These are phyloP conservation scores for Paramecium sexaurelia DNA, from an alignment of 73 alveolate genomes.

Conservation along the genomic window DNA sequence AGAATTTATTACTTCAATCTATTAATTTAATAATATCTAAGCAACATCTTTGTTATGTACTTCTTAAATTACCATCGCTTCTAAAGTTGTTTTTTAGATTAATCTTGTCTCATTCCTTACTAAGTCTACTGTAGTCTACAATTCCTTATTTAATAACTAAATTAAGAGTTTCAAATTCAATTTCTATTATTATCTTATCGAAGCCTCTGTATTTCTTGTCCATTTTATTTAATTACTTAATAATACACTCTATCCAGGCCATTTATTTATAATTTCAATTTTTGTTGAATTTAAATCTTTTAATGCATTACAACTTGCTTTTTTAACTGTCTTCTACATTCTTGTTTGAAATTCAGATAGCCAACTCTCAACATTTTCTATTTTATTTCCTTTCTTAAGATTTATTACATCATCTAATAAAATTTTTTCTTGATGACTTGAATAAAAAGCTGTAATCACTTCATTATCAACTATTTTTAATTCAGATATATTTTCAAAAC, in stretches of 20 bases:
- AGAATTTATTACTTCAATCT: constrained; percentile 59
- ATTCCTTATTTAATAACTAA: constrained; percentile 17
- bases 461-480: constrained; percentile 83
- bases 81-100: constrained; percentile 74
- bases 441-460: constrained; percentile 87
- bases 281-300: neutral
- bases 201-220: constrained; percentile 53
- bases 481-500: constrained; percentile 93
- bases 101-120: constrained; percentile 73
- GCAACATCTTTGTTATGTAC: constrained; percentile 86
- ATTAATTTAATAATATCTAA: constrained; percentile 64
- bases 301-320: constrained; percentile 72
- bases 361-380: constrained; percentile 97
- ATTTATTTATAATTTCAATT: neutral
- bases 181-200: constrained; percentile 9
- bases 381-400: constrained; percentile 89
- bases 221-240: constrained; percentile 28
- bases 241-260: constrained; percentile 6
- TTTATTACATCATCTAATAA: constrained; percentile 75
- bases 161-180: neutral
- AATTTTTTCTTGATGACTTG: constrained; percentile 87
- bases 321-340: constrained; percentile 87
- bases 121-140: constrained; percentile 73
- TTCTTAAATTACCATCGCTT: constrained; percentile 79
- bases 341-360: constrained; percentile 86